These are phyloP conservation scores for Komagataea norvegica DNA, from an alignment of 1,139 yeast genomes.

Conservation along the genomic window DNA sequence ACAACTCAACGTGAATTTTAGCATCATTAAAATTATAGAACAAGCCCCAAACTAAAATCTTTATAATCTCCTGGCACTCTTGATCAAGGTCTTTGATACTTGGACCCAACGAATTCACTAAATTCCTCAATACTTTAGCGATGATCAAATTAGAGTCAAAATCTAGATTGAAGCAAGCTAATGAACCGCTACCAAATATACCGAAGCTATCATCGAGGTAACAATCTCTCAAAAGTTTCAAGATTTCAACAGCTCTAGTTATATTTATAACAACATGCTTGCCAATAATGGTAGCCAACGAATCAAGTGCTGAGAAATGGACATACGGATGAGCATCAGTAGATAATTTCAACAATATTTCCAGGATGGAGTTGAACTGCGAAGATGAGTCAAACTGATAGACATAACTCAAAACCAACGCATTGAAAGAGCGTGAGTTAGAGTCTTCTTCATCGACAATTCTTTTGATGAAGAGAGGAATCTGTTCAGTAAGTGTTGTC, in stretches of 20 bases:
- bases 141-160: conserved; percentile 37
- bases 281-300: conserved; percentile 53
- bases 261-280: conserved; percentile 48
- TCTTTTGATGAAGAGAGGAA: conserved; percentile 51
- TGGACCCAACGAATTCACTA: conserved; percentile 49
- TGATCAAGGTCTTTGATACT: conserved; percentile 32
- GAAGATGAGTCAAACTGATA: conserved; percentile 43
- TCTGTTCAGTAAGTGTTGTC: conserved; percentile 42
- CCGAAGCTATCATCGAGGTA: conserved; percentile 55
- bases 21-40: conserved; percentile 24
- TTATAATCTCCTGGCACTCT: conserved; percentile 24
- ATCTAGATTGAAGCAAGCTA: conserved; percentile 44
- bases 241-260: conserved; percentile 38
- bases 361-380: conserved; percentile 42
- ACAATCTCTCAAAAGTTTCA: conserved; percentile 43
- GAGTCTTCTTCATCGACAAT: conserved; percentile 63
- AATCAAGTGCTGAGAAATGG: conserved; percentile 64
- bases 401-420: conserved; percentile 57
- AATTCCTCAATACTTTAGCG: conserved; percentile 37
- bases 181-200: conserved; percentile 37
- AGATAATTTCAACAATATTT: conserved; percentile 56
- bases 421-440: conserved; percentile 56
- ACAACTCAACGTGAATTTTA: conserved; percentile 27
- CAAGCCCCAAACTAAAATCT: conserved; percentile 24
- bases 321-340: conserved; percentile 84